These are phyloP conservation scores for Zygoascus tannicola DNA, from an alignment of 805 yeast species.

Conservation along the genomic window DNA sequence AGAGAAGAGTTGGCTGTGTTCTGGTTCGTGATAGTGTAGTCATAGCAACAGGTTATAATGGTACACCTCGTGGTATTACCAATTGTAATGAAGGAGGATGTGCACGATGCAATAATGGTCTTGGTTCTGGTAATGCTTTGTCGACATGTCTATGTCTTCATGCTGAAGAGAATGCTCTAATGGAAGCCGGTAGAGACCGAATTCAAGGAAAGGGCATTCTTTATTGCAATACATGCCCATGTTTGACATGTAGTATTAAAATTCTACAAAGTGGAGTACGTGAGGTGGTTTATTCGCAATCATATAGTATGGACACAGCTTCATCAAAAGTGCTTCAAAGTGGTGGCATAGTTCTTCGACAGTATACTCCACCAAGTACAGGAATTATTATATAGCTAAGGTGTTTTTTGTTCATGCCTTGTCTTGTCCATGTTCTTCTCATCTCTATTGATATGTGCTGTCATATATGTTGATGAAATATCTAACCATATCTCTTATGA, in stretches of 20 bases:
- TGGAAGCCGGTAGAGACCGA: constrained; percentile 90
- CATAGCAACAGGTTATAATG: constrained; percentile 94
- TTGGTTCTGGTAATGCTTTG: constrained; percentile 50
- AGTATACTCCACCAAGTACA: constrained; percentile 37
- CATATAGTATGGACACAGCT: constrained; percentile 84
- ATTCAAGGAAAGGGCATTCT: constrained; percentile 53
- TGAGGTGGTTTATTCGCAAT: constrained; percentile 88
- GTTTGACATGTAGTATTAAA: constrained; percentile 90
- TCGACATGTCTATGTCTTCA: constrained; percentile 88
- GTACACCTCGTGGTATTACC: constrained; percentile 80
- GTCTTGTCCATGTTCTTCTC: too few relatives aligned
- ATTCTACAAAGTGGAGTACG: constrained; percentile 86
- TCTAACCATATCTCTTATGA: neutral
- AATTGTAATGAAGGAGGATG: constrained; percentile 98
- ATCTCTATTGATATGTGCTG: too few relatives aligned
- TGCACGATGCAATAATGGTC: constrained; percentile 70
- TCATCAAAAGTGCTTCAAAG: constrained; percentile 61
- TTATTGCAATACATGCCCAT: constrained; percentile 95
- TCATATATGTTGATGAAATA: neutral
- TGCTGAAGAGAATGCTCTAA: constrained; percentile 92
- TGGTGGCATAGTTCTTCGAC: constrained; percentile 67
- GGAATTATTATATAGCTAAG: constrained; percentile 12
- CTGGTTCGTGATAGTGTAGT: constrained; percentile 78
- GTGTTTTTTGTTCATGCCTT: too few relatives aligned
- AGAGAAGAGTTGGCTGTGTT: constrained; percentile 94